Evolutionary conservation across 805 yeast genomes (phyloP), one percentile per base, ranked within the genome.

Genomic region (Candida sanyiensis): DNA sequence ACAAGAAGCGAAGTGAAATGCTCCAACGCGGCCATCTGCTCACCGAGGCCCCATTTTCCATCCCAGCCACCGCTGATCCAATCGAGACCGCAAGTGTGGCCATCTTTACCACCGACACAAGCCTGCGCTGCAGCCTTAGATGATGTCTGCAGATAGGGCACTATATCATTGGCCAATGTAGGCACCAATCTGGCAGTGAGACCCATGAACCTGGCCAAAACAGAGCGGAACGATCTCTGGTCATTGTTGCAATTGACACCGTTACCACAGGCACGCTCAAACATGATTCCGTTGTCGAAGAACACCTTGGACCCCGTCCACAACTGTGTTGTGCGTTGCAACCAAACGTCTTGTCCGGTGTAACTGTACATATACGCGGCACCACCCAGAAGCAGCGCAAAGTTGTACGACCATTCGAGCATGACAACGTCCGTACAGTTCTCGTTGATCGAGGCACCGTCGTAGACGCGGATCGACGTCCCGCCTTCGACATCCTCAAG

Each of bases 11-110:
- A 69, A 44, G 69, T 73, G 22, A 83, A 69, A 1, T 69, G 70
- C 53, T 83, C 90, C 40, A 81, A 62, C 0, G 90, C 84, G 41
- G 71, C 62, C 76, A 82, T 77, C 56, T 83, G 88, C 58, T 83
- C 93, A 41, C 93, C 90, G 22, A 83, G 60, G 9, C 93, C 93
- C 53, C 72, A 83, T 30, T 50, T 44, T 0, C 75, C 78, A 57
- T 83, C 93, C 78, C 83, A 77, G 4, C 74, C 72, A 6, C 61
- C 57, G 7, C 57, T 48, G 8, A 67, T 59, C 93, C 93, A 83
- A 54, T 73, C 67, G 43, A 72, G 56, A 17, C 90, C 90, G 66
- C 93, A 83, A 0, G 93, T 83, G 51, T 75, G 79, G 7, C 80
- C 79, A 61, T 83, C 93, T 6, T 60, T 46, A 54, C 90, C 93